Evolutionary conservation across 768 basidiomycete species (phyloP), one percentile per base, ranked within the genome.

Genomic region (Cystoderma amianthinum): DNA sequence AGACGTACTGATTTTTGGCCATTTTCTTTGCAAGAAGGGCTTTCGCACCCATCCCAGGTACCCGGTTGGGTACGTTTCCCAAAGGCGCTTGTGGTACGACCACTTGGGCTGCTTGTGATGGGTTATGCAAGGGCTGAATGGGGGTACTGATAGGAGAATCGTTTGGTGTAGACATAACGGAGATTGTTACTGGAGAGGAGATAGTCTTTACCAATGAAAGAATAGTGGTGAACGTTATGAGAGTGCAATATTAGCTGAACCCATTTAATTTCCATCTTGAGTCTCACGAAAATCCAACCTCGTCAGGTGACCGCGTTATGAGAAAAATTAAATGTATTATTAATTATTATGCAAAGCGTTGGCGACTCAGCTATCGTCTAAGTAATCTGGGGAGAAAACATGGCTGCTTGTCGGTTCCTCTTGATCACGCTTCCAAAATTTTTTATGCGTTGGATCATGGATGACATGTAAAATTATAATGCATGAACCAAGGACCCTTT

Each of bases 11-110:
- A 55, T 68, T 76, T 63, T 91, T 94, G 32, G 90, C 87, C 76
- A 97, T 76, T 68, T 82, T 89, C 74, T 96, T 98, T 9, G 88
- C 90, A 17, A 99, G 64, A 28, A 99, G 73, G 1, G 95, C 92
- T 59, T 91, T 96, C 38, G 86, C 83, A 12, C 91, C 93, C 74
- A 92, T 76, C 23, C 83, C 83, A 22, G 75, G 77, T 11, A 68
- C 78, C 45, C 73, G 71, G 54, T 71, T 78, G 20, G 58, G 65
- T 17, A 72, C 62, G 48, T 82, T 88, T 11, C 86, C 85, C 3
- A 91, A 69, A 4, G 85, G 86, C 20, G 85, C 87, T 54, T 89
- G 82, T 1, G 89, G 87, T 11, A 85, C 72, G 33, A 82, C 78
- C 48, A 91, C 66, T 44, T 80, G 76, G 2, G 89, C 89, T 30